Evolutionary conservation across 2,329 filamentous ascomycete genomes (phyloP).

Genomic region (Lachnellula suecica): DNA sequence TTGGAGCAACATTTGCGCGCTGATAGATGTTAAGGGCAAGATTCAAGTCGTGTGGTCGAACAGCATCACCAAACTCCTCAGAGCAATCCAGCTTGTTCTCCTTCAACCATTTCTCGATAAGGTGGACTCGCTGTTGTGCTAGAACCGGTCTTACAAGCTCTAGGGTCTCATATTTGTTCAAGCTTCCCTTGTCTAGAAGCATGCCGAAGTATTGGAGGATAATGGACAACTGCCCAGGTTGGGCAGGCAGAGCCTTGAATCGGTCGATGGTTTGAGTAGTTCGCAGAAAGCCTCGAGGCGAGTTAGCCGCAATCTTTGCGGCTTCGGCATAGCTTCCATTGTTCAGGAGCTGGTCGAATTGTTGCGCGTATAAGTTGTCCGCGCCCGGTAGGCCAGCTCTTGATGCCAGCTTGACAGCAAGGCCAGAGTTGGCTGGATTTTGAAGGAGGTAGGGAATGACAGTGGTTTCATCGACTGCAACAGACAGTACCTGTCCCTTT

Average conservation of each 20-base stretch:
- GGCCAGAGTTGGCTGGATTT: slow-evolving; percentile 89
- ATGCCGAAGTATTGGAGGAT: slow-evolving; percentile 98
- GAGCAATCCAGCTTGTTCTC: slow-evolving; percentile 96
- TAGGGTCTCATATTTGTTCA: slow-evolving; percentile 92
- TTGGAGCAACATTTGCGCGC: slow-evolving; percentile 85
- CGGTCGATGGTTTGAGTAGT: slow-evolving; percentile 94
- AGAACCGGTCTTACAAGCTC: slow-evolving; percentile 92
- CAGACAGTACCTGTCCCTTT: slow-evolving; percentile 93
- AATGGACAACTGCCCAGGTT: slow-evolving; percentile 84
- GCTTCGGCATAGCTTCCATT: slow-evolving; percentile 82
- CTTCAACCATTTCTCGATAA: slow-evolving; percentile 96
- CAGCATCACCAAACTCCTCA: slow-evolving; percentile 92
- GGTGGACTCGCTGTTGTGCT: slow-evolving; percentile 88
- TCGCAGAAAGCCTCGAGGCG: slow-evolving; percentile 90
- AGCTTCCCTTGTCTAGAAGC: slow-evolving; percentile 88
- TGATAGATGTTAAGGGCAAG: slow-evolving; percentile 88
- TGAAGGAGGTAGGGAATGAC: slow-evolving; percentile 94
- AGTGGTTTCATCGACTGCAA: slow-evolving; percentile 87
- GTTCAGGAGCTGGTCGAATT: slow-evolving; percentile 85
- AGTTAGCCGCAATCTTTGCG: slow-evolving; percentile 95
- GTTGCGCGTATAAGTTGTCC: slow-evolving; percentile 87
- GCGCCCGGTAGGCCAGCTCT: slow-evolving; percentile 91
- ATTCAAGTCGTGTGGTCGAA: slow-evolving; percentile 84
- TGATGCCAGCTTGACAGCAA: slow-evolving; percentile 95
- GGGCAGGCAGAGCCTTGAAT: slow-evolving; percentile 83